A percentile compares a stretch with the other conserved stretches of the same genome.
Conservation (phyloP, 176 grass and related monocot genomes). For the Oropetium thomaeum region DNA sequence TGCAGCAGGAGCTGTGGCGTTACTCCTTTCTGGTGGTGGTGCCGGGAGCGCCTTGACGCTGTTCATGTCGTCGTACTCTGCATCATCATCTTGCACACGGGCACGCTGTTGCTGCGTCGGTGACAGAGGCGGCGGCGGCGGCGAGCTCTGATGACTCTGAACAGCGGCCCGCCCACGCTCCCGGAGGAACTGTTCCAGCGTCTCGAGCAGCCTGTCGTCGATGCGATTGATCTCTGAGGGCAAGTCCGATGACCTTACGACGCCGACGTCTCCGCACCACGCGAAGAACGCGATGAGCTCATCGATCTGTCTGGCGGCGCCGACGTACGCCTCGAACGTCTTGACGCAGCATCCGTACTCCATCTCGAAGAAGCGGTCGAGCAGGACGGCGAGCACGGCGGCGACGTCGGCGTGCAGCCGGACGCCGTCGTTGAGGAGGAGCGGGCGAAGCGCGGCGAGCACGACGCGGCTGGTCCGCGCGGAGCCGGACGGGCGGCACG, state of each 20-base stretch:
- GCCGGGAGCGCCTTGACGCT: constrained; percentile 60
- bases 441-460: constrained; percentile 27
- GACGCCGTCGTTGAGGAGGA: constrained; percentile 59
- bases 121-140: neutral
- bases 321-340: constrained; percentile 63
- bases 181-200: constrained; percentile 68
- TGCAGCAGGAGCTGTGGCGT: too few relatives aligned
- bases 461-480: constrained; percentile 56
- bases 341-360: constrained; percentile 64
- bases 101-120: neutral
- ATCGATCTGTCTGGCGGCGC: constrained; percentile 63
- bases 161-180: constrained; percentile 31
- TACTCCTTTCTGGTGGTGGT: constrained; percentile 8
- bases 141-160: constrained; percentile 31
- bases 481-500: constrained; percentile 58
- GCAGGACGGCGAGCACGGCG: constrained; percentile 46
- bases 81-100: too few relatives aligned
- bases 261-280: constrained; percentile 59
- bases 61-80: constrained; percentile 31
- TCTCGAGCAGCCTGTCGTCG: constrained; percentile 54
- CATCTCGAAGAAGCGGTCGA: constrained; percentile 88
- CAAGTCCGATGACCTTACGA: constrained; percentile 47
- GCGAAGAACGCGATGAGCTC: constrained; percentile 50
- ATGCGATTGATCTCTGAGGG: constrained; percentile 59
- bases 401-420: constrained; percentile 49